phyloP scores from a whole-genome alignment of 2,329 filamentous ascomycete genomes.

The Basipetospora sp. region DNA sequence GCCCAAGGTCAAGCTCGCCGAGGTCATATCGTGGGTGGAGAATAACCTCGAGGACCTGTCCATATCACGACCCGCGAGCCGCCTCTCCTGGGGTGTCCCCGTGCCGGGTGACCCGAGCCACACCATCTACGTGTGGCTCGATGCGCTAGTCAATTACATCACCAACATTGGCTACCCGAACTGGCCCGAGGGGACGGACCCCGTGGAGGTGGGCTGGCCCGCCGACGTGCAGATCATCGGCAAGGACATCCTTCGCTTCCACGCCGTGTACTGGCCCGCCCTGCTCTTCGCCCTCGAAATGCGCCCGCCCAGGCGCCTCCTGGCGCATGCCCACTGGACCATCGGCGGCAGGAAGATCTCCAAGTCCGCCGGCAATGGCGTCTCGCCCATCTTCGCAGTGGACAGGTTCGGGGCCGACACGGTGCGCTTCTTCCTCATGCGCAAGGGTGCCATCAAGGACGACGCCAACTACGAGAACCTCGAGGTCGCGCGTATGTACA shows the following conservation, averaged over 20 bases:
- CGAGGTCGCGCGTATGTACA: slow-evolving; percentile 60
- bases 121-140: slow-evolving; percentile 96
- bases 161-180: slow-evolving; percentile 72
- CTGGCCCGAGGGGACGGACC: slow-evolving; percentile 36
- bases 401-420: slow-evolving; percentile 77
- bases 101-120: slow-evolving; percentile 74
- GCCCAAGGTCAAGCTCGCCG: slow-evolving; percentile 57
- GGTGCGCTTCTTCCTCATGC: slow-evolving; percentile 77
- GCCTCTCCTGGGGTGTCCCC: slow-evolving; percentile 74
- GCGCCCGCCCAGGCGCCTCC: slow-evolving; percentile 60
- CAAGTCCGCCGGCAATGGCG: slow-evolving; percentile 86
- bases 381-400: slow-evolving; percentile 84
- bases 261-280: slow-evolving; percentile 96
- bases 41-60: slow-evolving; percentile 75
- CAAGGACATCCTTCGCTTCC: slow-evolving; percentile 92
- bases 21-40: slow-evolving; percentile 63
- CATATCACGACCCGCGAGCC: slow-evolving; percentile 64
- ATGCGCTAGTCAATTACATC: slow-evolving; percentile 86
- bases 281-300: slow-evolving; percentile 79
- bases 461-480: slow-evolving; percentile 79
- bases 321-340: slow-evolving; percentile 93
- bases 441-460: slow-evolving; percentile 59
- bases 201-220: slow-evolving; percentile 66
- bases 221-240: slow-evolving; percentile 85
- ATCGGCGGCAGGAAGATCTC: slow-evolving; percentile 89